Base-by-base conservation (phyloP, 2,329 filamentous ascomycete species). In the Aureobasidium namibiae region DNA sequence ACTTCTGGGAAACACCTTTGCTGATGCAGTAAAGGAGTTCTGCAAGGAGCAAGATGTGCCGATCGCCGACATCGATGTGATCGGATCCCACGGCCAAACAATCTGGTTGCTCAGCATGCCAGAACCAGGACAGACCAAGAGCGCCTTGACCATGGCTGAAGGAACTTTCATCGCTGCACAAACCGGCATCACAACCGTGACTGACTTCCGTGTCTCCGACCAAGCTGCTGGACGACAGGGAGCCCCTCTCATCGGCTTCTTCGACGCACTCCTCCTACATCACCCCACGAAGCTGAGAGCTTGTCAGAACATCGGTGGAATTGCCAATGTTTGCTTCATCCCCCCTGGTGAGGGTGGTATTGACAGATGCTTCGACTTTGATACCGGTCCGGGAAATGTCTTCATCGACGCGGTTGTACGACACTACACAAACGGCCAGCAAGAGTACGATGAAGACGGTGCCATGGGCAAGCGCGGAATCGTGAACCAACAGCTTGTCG, bases 251-350 rank as follows among this genome's bases (percentile, higher is more conserved):
- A 79, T 82, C 60, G 80, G 77, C 21, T 82, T 84, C 63, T 81
- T 85, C 64, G 80, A 85, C 63, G 75, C 77, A 0, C 70, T 83
- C 4, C 65, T 84, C 10, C 73, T 85, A 18, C 79, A 81, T 63
- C 80, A 85, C 64, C 78, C 81, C 0, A 78, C 70, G 4, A 83
- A 82, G 68, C 71, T 82, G 8, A 77, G 82, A 26, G 80, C 79
- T 2, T 84, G 81, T 67, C 80, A 85, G 65, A 84, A 84, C 65
- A 84, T 85, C 57, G 81, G 81, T 53, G 81, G 82, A 33, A 82
- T 85, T 42, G 80, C 79, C 31, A 85, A 82, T 63, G 78, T 85
- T 24, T 84, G 79, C 70, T 83, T 84, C 69, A 80, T 84, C 53
- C 80, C 79, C 3, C 76, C 80, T 4, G 74, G 79, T 31, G 66